These are phyloP conservation scores for Cylindrotheca closterium DNA, from an alignment of 108 stramenopile genomes.

Conservation along the genomic window DNA sequence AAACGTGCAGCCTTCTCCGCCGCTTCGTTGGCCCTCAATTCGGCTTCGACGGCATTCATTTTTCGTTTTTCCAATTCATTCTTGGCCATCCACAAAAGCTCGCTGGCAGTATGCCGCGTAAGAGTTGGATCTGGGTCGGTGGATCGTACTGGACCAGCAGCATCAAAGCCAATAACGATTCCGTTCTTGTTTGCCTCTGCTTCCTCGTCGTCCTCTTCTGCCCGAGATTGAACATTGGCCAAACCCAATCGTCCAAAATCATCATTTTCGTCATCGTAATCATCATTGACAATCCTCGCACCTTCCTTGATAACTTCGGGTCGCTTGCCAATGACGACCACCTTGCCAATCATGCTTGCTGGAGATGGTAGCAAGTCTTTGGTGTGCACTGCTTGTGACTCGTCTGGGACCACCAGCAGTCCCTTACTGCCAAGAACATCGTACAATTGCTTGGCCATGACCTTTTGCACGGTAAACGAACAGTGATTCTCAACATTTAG, in stretches of 20 bases:
- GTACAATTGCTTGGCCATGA: constrained; percentile 65
- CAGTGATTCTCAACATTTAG: constrained; percentile 96
- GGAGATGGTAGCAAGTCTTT: constrained; percentile 68
- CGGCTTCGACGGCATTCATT: constrained; percentile 30
- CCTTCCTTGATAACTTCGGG: constrained; percentile 36
- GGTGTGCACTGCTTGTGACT: constrained; percentile 21
- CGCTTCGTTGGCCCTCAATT: constrained; percentile 31
- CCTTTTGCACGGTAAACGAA: constrained; percentile 66
- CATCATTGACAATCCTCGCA: constrained; percentile 66
- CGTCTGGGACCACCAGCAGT: constrained; percentile 46
- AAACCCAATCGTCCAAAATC: constrained; percentile 16
- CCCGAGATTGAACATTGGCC: constrained; percentile 21
- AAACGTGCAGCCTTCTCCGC: constrained; percentile 36
- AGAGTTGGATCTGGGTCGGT: constrained; percentile 12
- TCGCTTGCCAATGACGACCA: constrained; percentile 76
- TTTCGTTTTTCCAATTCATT: constrained; percentile 23
- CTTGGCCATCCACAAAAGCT: constrained; percentile 33
- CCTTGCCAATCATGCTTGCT: constrained; percentile 71
- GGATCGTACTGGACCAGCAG: constrained; percentile 54
- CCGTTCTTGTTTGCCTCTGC: constrained; percentile 29
- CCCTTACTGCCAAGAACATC: constrained; percentile 46
- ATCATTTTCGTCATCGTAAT: constrained; percentile 77
- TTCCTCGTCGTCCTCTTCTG: constrained; percentile 53
- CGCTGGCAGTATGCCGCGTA: constrained; percentile 27
- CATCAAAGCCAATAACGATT: constrained; percentile 59